phyloP scores from a whole-genome alignment of 2,329 filamentous ascomycete species.

The Metarhizium brunneum region DNA sequence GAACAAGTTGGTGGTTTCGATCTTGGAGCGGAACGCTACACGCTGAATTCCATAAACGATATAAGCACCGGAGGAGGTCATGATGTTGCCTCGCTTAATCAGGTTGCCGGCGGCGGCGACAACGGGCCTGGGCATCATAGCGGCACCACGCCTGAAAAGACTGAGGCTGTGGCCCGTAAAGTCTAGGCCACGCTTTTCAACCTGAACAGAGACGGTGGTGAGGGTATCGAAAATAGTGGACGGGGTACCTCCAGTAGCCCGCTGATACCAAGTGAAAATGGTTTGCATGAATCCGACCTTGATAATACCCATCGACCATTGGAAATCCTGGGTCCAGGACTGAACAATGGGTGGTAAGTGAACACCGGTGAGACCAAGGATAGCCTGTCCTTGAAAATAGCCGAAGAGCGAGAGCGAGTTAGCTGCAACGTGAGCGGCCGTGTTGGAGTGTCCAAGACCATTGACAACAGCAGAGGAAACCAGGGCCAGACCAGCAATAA shows the following conservation, averaged over 20 bases:
- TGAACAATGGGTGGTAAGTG: constrained; percentile 78
- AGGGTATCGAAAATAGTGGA: constrained; percentile 69
- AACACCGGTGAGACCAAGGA: constrained; percentile 77
- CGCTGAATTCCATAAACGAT: constrained; percentile 76
- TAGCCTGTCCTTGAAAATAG: constrained; percentile 91
- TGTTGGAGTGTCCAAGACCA: constrained; percentile 85
- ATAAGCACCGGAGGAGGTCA: constrained; percentile 44
- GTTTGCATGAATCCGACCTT: constrained; percentile 76
- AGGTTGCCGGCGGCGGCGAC: constrained; percentile 26
- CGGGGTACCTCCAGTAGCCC: constrained; percentile 79
- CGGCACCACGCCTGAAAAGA: constrained; percentile 45
- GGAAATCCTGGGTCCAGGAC: constrained; percentile 94
- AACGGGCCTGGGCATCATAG: constrained; percentile 38
- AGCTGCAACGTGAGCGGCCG: constrained; percentile 86
- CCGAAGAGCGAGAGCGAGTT: constrained; percentile 90
- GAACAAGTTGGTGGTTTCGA: constrained; percentile 89
- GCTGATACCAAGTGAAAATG: constrained; percentile 93
- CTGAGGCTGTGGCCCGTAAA: constrained; percentile 27
- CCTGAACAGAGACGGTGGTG: constrained; percentile 68
- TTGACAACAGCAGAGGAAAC: constrained; percentile 82
- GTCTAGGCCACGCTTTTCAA: constrained; percentile 53
- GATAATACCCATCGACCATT: constrained; percentile 97
- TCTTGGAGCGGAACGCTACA: constrained; percentile 66
- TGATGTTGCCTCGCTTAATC: constrained; percentile 46
- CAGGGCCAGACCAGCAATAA: constrained; percentile 77